Base-by-base conservation (phyloP, 116 monocot species). In the Dioscorea cayenensis region DNA sequence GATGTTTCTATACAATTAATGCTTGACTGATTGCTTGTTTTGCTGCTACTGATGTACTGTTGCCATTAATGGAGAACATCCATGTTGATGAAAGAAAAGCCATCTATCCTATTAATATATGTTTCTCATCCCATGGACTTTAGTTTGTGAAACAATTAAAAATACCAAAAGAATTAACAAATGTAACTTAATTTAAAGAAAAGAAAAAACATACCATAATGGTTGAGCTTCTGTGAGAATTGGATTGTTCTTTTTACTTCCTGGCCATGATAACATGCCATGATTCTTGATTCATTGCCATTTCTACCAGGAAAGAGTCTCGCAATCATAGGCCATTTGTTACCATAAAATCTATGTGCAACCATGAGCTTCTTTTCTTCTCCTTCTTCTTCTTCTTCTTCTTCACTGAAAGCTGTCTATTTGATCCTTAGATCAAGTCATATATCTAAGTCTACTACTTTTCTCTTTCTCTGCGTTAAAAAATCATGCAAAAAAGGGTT, bases 231-330 rank as follows among this genome's bases (percentile, higher is more conserved):
- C 87, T 71, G 49, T 75, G 79, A 3, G 84, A 81, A 66, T 63
- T 80, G 7, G 90, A 94, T 71, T 90, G 94, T 75, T 94, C 90
- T 48, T 90, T 76, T 72, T 85, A 90, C 75, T 87, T 94, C 72
- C 94, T 85, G 7, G 90, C 94, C 87, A 32, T 90, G 78, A 90
- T 83, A 21, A 90, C 94, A 69, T 94, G 94, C 90, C 90, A 94
- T 90, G 94, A 71, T 94, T 90, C 85, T 88, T 90, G 18, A 94
- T 90, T 13, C 83, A 75, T 90, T 90, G 65, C 90, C 90, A 52
- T 90, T 94, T 62, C 94, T 83, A 2, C 90, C 94, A 0, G 94
- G 90, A 71, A 94, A 89, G 18, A 94, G 85, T 74, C 88, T 82
- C 0, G 94, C 90, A 60, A 94, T 90, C 85, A 84, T 82, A 11